Percentiles rank a stretch among this genome's conserved stretches.
phyloP scores from a whole-genome alignment of 1,284 basidiomycete species.

The Flammula alnicola region DNA sequence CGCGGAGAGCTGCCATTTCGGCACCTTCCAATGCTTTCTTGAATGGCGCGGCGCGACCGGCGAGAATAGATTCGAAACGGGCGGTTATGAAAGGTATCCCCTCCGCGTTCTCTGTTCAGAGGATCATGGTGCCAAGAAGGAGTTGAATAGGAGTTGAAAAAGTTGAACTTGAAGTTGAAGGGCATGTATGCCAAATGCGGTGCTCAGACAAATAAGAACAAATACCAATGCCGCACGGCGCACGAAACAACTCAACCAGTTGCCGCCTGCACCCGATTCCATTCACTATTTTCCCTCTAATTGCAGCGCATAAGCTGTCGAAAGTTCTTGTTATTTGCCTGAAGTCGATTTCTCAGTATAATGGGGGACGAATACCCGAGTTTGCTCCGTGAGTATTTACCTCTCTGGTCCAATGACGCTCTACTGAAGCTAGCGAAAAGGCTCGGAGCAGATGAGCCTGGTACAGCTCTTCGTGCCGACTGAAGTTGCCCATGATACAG shows the following conservation, averaged over 20 bases:
- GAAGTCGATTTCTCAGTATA: slow-evolving; percentile 6
- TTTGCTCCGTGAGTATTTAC: slow-evolving; percentile 75
- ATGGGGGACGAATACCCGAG: slow-evolving; percentile 84
- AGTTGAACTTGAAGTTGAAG: too few relatives aligned
- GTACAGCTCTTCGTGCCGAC: slow-evolving; percentile 98
- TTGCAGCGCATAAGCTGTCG: slow-evolving; percentile 1
- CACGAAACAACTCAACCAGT: background rate
- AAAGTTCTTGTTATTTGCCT: background rate
- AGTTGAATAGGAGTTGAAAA: background rate
- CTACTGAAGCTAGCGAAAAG: slow-evolving; percentile 43
- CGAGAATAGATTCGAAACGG: too few relatives aligned
- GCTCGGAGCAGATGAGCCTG: slow-evolving; percentile 96
- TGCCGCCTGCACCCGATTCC: slow-evolving; percentile 1
- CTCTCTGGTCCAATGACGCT: background rate
- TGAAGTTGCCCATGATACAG: slow-evolving; percentile 96
- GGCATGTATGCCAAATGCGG: too few relatives aligned
- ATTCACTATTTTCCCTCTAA: background rate
- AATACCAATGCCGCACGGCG: slow-evolving; percentile 1
- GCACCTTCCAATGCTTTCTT: too few relatives aligned
- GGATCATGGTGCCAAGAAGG: too few relatives aligned
- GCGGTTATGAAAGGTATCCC: too few relatives aligned
- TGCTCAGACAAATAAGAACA: slow-evolving; percentile 1
- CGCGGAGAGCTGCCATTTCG: too few relatives aligned
- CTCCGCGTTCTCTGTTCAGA: too few relatives aligned
- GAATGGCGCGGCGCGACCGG: too few relatives aligned